phyloP scores from a whole-genome alignment of 371 early-diverging fungal species.

The Mortierella sp. region DNA sequence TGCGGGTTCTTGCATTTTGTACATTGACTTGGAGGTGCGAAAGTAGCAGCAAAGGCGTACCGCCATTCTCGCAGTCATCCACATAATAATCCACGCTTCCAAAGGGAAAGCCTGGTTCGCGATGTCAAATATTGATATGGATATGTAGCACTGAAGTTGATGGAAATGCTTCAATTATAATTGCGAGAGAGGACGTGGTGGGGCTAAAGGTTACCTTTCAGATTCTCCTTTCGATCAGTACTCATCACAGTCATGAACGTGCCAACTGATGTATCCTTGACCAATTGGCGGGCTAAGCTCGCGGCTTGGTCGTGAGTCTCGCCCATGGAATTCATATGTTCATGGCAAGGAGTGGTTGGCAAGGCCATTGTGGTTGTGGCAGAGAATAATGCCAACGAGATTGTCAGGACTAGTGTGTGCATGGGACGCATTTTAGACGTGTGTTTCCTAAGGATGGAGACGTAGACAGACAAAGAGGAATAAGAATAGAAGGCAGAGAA shows the following conservation, averaged over 20 bases:
- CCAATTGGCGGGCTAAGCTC: conserved; percentile 35
- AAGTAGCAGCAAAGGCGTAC: conserved; percentile 61
- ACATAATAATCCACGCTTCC: conserved; percentile 68
- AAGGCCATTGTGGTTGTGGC: conserved; percentile 21
- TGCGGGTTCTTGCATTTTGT: conserved; percentile 51
- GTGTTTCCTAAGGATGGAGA: background rate
- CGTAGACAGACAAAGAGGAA: background rate
- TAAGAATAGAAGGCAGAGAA: background rate
- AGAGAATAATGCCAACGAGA: conserved; percentile 27
- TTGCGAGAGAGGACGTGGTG: too few species aligned
- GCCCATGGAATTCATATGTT: conserved; percentile 5
- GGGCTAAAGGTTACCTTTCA: background rate
- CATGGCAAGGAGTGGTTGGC: conserved; percentile 21
- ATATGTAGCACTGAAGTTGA: too few species aligned
- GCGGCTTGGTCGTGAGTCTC: conserved; percentile 52
- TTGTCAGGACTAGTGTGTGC: conserved; percentile 14
- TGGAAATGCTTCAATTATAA: too few species aligned
- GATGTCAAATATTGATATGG: too few species aligned
- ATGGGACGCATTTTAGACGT: conserved; percentile 27
- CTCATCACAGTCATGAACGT: conserved; percentile 56
- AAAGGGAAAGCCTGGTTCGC: conserved; percentile 60
- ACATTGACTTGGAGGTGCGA: conserved; percentile 57
- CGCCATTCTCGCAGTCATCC: conserved; percentile 58
- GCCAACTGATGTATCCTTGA: conserved; percentile 47
- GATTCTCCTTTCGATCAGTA: conserved; percentile 8